A percentile compares a stretch with the other conserved stretches of the same genome.
These are phyloP conservation scores for Boletus sp. DNA, from an alignment of 768 basidiomycete genomes.

Conservation along the genomic window DNA sequence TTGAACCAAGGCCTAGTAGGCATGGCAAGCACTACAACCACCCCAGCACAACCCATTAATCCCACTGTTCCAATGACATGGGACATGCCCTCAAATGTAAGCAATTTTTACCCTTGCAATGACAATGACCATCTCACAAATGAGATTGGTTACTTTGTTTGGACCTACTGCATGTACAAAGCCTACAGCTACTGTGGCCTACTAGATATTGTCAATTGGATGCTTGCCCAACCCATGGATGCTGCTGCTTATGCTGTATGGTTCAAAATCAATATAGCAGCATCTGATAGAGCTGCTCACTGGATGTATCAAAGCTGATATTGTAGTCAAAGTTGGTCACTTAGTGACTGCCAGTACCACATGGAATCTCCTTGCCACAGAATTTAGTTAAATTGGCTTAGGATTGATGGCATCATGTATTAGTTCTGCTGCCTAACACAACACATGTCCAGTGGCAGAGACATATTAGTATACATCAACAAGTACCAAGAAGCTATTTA, in stretches of 20 bases:
- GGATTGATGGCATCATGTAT: not conserved
- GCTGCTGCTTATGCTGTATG: not conserved
- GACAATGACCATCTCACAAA: too few species aligned
- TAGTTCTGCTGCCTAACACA: not conserved
- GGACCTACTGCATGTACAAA: too few species aligned
- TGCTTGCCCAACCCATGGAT: not conserved
- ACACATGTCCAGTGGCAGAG: not conserved
- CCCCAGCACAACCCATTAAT: not conserved
- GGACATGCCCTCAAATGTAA: not conserved
- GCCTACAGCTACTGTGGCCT: not conserved
- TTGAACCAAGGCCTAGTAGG: not conserved
- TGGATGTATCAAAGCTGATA: not conserved
- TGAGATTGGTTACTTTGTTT: too few species aligned
- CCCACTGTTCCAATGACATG: not conserved
- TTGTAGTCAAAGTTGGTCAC: too few species aligned
- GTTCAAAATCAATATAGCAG: not conserved
- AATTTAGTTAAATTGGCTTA: not conserved
- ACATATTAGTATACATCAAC: not conserved
- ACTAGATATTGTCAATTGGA: not conserved
- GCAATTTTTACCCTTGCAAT: not conserved
- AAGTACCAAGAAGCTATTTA: not conserved
- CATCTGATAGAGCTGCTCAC: not conserved
- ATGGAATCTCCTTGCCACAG: not conserved
- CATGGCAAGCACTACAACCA: not conserved
- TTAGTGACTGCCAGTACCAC: not conserved